phyloP scores from a whole-genome alignment of 495 filamentous ascomycete genomes.

The Aspergillus diversus region DNA sequence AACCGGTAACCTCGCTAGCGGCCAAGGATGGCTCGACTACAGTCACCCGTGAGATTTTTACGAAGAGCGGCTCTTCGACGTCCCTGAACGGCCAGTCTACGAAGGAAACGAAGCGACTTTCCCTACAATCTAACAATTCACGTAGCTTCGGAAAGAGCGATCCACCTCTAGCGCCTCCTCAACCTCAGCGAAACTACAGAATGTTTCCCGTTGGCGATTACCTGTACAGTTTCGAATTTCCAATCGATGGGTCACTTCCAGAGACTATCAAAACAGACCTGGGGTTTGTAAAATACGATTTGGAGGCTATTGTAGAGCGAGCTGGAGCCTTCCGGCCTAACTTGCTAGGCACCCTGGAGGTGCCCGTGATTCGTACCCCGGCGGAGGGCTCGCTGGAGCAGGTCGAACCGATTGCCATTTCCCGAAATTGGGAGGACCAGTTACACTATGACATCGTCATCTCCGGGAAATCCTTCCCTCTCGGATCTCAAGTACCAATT shows the following conservation, averaged over 20 bases:
- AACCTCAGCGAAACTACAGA: slow-evolving; percentile 86
- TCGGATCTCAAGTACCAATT: slow-evolving; percentile 91
- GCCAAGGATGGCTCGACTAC: slow-evolving; percentile 50
- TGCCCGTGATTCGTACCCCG: slow-evolving; percentile 84
- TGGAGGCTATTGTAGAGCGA: slow-evolving; percentile 87
- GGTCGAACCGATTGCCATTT: slow-evolving; percentile 96
- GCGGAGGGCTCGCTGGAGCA: slow-evolving; percentile 91
- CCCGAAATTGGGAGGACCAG: slow-evolving; percentile 96
- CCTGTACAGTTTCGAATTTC: slow-evolving; percentile 92
- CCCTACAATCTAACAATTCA: slow-evolving; percentile 75
- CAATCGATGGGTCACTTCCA: slow-evolving; percentile 87
- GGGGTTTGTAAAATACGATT: slow-evolving; percentile 84
- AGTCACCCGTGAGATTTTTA: slow-evolving; percentile 47
- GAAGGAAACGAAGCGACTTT: slow-evolving; percentile 66
- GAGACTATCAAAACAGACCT: slow-evolving; percentile 92
- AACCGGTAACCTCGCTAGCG: slow-evolving; percentile 45
- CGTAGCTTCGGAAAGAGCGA: slow-evolving; percentile 88
- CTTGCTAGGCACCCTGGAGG: slow-evolving; percentile 80
- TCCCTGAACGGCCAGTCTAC: slow-evolving; percentile 37
- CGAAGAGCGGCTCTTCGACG: slow-evolving; percentile 43
- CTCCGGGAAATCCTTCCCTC: slow-evolving; percentile 95
- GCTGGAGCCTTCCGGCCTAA: slow-evolving; percentile 93
- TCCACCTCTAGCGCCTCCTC: slow-evolving; percentile 57
- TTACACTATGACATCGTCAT: slow-evolving; percentile 99
- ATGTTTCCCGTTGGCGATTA: slow-evolving; percentile 90